Evolutionary conservation across 2,329 filamentous ascomycete species (phyloP).

Genomic region (Fusarium abutilonis): DNA sequence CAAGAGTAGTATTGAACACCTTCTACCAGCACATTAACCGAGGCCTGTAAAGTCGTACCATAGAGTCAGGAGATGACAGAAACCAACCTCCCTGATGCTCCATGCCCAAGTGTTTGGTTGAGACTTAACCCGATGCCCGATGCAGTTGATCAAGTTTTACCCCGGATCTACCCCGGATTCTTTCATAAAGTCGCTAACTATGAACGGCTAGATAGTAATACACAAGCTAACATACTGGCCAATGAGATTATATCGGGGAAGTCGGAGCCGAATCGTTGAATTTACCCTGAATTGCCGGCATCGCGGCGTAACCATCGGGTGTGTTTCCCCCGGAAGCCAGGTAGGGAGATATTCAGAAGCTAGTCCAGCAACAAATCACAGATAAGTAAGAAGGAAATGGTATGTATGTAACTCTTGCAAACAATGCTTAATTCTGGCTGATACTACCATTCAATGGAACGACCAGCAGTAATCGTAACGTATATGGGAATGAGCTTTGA

Average conservation of each 20-base stretch:
- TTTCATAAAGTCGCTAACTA: not conserved
- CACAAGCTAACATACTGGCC: not conserved
- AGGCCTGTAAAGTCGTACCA: slow-evolving; percentile 13
- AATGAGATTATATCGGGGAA: slow-evolving; percentile 8
- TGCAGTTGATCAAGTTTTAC: slow-evolving; percentile 10
- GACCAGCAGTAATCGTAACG: too few relatives aligned
- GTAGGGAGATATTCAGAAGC: not conserved
- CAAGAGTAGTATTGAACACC: not conserved
- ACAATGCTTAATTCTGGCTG: too few relatives aligned
- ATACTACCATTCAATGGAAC: too few relatives aligned
- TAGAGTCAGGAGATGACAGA: not conserved
- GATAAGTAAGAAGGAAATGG: too few relatives aligned
- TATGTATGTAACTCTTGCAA: too few relatives aligned
- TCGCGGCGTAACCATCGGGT: not conserved
- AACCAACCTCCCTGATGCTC: not conserved
- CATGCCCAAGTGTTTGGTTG: not conserved
- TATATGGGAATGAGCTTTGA: too few relatives aligned
- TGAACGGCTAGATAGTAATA: not conserved
- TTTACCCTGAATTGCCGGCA: not conserved
- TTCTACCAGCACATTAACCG: slow-evolving; percentile 17
- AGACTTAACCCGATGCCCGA: slow-evolving; percentile 29
- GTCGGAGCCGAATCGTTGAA: slow-evolving; percentile 16
- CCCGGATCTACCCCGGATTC: slow-evolving; percentile 38
- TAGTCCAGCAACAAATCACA: too few relatives aligned
- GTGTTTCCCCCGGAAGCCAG: not conserved